Percentiles rank a stretch among this genome's conserved stretches.
Conservation (phyloP, 805 yeast species). For the Candida nitratophila region DNA sequence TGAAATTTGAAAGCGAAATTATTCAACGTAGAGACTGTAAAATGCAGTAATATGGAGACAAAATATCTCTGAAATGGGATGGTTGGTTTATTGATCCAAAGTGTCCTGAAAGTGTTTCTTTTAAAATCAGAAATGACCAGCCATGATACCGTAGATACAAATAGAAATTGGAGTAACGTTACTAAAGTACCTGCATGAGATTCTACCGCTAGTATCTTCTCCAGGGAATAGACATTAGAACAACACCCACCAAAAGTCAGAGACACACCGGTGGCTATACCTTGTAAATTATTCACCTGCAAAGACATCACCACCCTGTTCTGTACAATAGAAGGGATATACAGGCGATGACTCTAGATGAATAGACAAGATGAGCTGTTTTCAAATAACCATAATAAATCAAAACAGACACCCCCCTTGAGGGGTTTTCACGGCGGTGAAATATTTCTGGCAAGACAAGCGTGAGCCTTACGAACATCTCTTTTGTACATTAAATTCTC, state of each 20-base stretch:
- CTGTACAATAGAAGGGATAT: too few species aligned
- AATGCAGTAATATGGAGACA: constrained; percentile 42
- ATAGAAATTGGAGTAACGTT: constrained; percentile 52
- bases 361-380: too few species aligned
- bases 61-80: constrained; percentile 39
- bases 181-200: constrained; percentile 40
- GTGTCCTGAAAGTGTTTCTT: constrained; percentile 16
- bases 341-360: too few species aligned
- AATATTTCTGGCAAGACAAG: too few species aligned
- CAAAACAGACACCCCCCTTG: too few species aligned
- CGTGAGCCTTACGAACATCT: too few species aligned
- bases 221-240: constrained; percentile 58
- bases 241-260: constrained; percentile 71
- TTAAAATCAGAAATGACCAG: constrained; percentile 26
- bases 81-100: constrained; percentile 17
- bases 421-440: too few species aligned
- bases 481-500: too few species aligned
- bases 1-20: constrained; percentile 52
- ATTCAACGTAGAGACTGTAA: constrained; percentile 43
- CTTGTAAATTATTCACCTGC: background rate
- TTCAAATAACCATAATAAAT: too few species aligned
- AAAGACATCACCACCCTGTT: too few species aligned
- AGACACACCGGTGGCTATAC: background rate
- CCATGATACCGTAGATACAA: constrained; percentile 40
- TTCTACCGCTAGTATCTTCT: constrained; percentile 35